These are phyloP conservation scores for Peniophora sp. DNA, from an alignment of 1,284 basidiomycete species.

Conservation along the genomic window DNA sequence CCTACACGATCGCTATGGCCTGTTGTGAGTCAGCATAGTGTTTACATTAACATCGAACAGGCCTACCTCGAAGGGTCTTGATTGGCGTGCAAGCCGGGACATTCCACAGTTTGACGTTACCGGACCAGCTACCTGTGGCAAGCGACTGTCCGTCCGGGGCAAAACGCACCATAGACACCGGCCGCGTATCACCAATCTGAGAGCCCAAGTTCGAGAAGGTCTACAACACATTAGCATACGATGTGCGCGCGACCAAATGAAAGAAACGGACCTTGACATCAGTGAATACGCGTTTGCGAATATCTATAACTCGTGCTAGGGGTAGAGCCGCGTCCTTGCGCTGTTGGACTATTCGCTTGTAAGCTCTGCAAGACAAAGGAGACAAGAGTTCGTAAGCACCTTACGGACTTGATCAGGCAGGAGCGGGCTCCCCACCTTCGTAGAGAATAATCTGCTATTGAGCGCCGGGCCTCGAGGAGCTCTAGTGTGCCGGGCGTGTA, in stretches of 20 bases:
- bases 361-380: slow-evolving; percentile 65
- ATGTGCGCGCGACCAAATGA: not conserved
- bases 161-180: slow-evolving; percentile 91
- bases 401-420: slow-evolving; percentile 44
- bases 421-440: slow-evolving; percentile 75
- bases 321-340: slow-evolving; percentile 81
- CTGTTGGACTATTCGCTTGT: slow-evolving; percentile 86
- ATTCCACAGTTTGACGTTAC: slow-evolving; percentile 91
- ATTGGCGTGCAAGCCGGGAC: slow-evolving; percentile 83
- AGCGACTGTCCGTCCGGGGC: slow-evolving; percentile 85
- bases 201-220: slow-evolving; percentile 90
- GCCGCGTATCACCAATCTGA: slow-evolving; percentile 95
- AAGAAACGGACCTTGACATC: slow-evolving; percentile 72
- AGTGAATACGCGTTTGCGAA: slow-evolving; percentile 82
- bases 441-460: slow-evolving; percentile 88
- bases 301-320: slow-evolving; percentile 86
- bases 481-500: slow-evolving; percentile 88
- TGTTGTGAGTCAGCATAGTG: slow-evolving; percentile 20
- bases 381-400: slow-evolving; percentile 66
- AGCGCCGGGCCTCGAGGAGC: slow-evolving; percentile 76
- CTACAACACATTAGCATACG: slow-evolving; percentile 28
- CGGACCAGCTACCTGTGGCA: slow-evolving; percentile 94
- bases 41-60: not conserved
- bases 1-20: slow-evolving; percentile 90
- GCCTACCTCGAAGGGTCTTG: slow-evolving; percentile 60